phyloP scores from a whole-genome alignment of 148 eudicot species.

The Silene conica region DNA sequence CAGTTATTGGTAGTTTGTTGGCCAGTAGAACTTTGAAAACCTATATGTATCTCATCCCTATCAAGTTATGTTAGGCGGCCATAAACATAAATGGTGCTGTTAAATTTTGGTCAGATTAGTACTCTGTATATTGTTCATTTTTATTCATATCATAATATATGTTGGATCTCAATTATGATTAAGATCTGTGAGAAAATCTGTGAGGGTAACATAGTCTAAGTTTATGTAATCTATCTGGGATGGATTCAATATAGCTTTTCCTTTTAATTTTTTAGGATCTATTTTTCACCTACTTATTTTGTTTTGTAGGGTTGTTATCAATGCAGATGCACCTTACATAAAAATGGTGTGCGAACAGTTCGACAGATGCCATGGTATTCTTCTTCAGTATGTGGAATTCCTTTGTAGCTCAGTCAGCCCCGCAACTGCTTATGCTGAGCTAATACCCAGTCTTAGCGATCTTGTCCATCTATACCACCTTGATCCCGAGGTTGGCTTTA shows the following conservation, averaged over 20 bases:
- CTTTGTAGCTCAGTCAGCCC: slow-evolving; percentile 71
- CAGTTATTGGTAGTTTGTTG: neutral
- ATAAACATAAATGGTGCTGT: neutral
- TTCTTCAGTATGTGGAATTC: slow-evolving; percentile 96
- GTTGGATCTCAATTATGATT: neutral
- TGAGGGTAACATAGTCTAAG: neutral
- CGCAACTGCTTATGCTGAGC: slow-evolving; percentile 63
- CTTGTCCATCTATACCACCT: slow-evolving; percentile 83
- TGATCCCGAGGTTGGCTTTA: slow-evolving; percentile 76
- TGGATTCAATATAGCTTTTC: neutral
- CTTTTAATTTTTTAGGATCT: neutral
- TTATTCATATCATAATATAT: neutral
- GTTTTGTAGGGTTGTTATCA: slow-evolving; percentile 69
- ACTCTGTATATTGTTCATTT: neutral
- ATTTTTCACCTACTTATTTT: neutral
- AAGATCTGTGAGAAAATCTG: neutral
- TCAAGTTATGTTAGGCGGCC: neutral
- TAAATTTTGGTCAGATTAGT: neutral
- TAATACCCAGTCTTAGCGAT: slow-evolving; percentile 77
- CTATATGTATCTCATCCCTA: neutral
- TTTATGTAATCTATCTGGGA: neutral
- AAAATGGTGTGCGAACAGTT: slow-evolving; percentile 95
- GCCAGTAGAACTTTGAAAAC: neutral
- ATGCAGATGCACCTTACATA: slow-evolving; percentile 81
- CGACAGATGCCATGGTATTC: slow-evolving; percentile 97